Percentiles rank a stretch among this genome's conserved stretches.
These are phyloP conservation scores for Mortierella sp. DNA, from an alignment of 371 early-diverging fungal genomes.

Conservation along the genomic window DNA sequence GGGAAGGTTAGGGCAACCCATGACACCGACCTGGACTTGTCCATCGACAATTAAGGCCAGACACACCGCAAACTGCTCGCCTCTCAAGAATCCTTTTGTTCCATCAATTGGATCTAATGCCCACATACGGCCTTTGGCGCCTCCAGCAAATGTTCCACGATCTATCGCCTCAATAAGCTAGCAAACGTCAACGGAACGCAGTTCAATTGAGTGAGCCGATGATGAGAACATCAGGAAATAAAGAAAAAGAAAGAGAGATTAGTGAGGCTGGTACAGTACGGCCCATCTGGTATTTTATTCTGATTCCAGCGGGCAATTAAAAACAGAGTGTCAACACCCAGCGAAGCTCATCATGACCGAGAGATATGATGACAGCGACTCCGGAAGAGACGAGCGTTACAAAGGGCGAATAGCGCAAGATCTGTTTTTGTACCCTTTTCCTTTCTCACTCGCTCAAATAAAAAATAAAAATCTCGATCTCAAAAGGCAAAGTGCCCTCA, in stretches of 20 bases:
- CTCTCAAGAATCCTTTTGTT: constrained; percentile 96
- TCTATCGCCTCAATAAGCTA: constrained; percentile 91
- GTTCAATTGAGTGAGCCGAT: background rate
- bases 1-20: constrained; percentile 97
- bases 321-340: background rate
- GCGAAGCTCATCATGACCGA: constrained; percentile 35
- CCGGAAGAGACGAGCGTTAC: background rate
- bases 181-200: background rate
- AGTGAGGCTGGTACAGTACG: background rate
- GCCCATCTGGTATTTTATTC: background rate
- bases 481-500: constrained; percentile 2
- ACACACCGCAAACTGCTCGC: constrained; percentile 98
- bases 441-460: background rate
- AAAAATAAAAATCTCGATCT: constrained; percentile 18
- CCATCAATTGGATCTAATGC: constrained; percentile 98
- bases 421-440: background rate
- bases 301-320: background rate
- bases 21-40: constrained; percentile 89
- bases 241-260: background rate
- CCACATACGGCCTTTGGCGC: constrained; percentile 91
- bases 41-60: constrained; percentile 94
- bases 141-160: constrained; percentile 90
- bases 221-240: background rate
- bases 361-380: constrained; percentile 41
- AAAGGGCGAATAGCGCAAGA: background rate